Percentiles rank a stretch among this genome's conserved stretches.
Conservation (phyloP, 192 early-diverging fungal species). For the Ambispora gerdemannii region DNA sequence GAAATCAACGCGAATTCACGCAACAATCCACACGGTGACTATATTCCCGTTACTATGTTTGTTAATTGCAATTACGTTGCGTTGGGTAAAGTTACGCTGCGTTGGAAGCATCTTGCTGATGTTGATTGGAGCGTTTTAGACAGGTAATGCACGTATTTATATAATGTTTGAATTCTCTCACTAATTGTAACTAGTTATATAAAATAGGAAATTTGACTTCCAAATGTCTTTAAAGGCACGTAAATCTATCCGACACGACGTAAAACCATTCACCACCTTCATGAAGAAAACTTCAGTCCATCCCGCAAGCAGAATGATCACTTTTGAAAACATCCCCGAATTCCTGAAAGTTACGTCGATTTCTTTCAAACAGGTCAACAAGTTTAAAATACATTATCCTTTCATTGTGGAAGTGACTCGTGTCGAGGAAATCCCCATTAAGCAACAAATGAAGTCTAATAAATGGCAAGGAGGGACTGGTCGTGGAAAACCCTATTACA, state of each 20-base stretch:
- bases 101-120: slow-evolving; percentile 30
- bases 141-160: slow-evolving; percentile 23
- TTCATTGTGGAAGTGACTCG: slow-evolving; percentile 42
- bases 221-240: slow-evolving; percentile 30
- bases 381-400: slow-evolving; percentile 40
- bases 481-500: slow-evolving; percentile 35
- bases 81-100: slow-evolving; percentile 36
- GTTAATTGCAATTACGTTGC: slow-evolving; percentile 35
- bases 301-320: slow-evolving; percentile 25
- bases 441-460: slow-evolving; percentile 26
- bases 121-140: slow-evolving; percentile 39
- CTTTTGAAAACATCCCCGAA: slow-evolving; percentile 40
- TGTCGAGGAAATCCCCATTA: slow-evolving; percentile 35
- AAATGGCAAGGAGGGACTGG: slow-evolving; percentile 35
- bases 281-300: slow-evolving; percentile 41
- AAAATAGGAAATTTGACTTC: slow-evolving; percentile 41
- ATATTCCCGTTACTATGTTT: slow-evolving; percentile 35
- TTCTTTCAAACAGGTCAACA: slow-evolving; percentile 31
- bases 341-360: slow-evolving; percentile 38
- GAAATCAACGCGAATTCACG: slow-evolving; percentile 41
- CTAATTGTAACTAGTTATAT: not conserved
- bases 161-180: not conserved
- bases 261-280: slow-evolving; percentile 45
- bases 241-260: slow-evolving; percentile 32
- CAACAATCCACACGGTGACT: slow-evolving; percentile 35